Conservation (phyloP, 2,329 filamentous ascomycete genomes). For the Colletotrichum kahawae region DNA sequence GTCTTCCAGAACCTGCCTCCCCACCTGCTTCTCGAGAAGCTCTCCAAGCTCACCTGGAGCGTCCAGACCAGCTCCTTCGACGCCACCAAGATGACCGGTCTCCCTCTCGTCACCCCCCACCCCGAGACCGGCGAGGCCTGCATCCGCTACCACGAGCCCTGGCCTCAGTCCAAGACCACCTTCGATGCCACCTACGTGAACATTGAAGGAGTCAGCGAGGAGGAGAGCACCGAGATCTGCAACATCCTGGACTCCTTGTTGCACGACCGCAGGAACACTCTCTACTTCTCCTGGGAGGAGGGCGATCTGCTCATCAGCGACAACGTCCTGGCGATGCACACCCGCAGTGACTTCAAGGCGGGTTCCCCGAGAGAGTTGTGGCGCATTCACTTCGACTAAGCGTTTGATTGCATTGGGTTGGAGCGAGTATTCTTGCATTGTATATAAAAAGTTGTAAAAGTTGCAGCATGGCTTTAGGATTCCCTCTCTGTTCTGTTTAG, state of each 20-base stretch:
- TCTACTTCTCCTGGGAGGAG: constrained; percentile 58
- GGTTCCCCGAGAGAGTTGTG: constrained; percentile 52
- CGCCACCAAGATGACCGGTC: constrained; percentile 42
- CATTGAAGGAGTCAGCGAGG: constrained; percentile 40
- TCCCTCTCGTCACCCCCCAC: constrained; percentile 51
- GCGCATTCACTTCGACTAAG: constrained; percentile 55
- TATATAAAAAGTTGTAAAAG: constrained; percentile 1
- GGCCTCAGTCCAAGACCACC: constrained; percentile 54
- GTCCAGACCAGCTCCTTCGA: constrained; percentile 54
- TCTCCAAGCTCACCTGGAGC: constrained; percentile 50
- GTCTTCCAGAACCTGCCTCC: constrained; percentile 52
- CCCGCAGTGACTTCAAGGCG: constrained; percentile 48
- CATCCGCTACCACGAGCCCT: constrained; percentile 60
- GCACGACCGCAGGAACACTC: constrained; percentile 54
- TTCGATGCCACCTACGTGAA: constrained; percentile 51
- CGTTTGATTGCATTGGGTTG: background rate
- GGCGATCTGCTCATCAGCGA: constrained; percentile 60
- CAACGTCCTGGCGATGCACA: constrained; percentile 56
- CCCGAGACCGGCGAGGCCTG: constrained; percentile 50
- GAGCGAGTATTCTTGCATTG: background rate
- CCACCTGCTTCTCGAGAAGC: constrained; percentile 37
- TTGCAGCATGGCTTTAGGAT: background rate
- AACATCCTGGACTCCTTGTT: constrained; percentile 45
- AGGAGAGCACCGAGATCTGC: constrained; percentile 40
- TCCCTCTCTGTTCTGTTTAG: background rate